Conservation (phyloP, 2,329 filamentous ascomycete species). For the Blastomyces gilchristii region DNA sequence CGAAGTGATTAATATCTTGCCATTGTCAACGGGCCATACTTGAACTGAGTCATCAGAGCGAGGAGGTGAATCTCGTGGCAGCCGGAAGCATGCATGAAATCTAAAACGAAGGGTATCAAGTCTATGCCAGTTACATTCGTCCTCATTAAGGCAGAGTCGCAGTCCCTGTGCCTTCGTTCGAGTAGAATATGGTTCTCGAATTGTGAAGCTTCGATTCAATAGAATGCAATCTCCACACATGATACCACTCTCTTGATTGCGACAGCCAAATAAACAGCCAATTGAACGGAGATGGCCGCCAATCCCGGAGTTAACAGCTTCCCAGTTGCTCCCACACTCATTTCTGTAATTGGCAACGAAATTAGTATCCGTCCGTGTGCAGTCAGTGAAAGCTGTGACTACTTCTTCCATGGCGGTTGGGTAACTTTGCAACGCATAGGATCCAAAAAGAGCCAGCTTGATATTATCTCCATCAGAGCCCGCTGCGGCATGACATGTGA, state of each 20-base stretch:
- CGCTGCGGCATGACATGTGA: slow-evolving; percentile 75
- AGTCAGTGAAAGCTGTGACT: slow-evolving; percentile 78
- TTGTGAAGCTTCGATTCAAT: slow-evolving; percentile 72
- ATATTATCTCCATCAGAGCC: slow-evolving; percentile 63
- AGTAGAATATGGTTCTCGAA: slow-evolving; percentile 74
- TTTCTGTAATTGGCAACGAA: slow-evolving; percentile 76
- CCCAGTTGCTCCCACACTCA: slow-evolving; percentile 85
- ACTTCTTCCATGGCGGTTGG: slow-evolving; percentile 83
- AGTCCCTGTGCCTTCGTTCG: slow-evolving; percentile 72
- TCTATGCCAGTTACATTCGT: slow-evolving; percentile 87
- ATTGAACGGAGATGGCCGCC: slow-evolving; percentile 87
- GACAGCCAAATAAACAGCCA: slow-evolving; percentile 81
- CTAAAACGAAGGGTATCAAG: slow-evolving; percentile 82
- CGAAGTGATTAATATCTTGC: slow-evolving; percentile 65
- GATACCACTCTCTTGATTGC: slow-evolving; percentile 79
- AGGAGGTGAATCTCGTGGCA: slow-evolving; percentile 61
- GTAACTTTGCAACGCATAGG: slow-evolving; percentile 84
- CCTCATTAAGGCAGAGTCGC: slow-evolving; percentile 59
- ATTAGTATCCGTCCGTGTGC: slow-evolving; percentile 73
- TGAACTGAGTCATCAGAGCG: slow-evolving; percentile 67
- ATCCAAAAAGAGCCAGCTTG: slow-evolving; percentile 82
- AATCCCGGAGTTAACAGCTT: slow-evolving; percentile 88
- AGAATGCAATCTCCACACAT: slow-evolving; percentile 84
- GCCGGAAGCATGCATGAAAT: slow-evolving; percentile 77
- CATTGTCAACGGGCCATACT: slow-evolving; percentile 72